phyloP scores from a whole-genome alignment of 108 stramenopile species.

The Ochromonas danica region DNA sequence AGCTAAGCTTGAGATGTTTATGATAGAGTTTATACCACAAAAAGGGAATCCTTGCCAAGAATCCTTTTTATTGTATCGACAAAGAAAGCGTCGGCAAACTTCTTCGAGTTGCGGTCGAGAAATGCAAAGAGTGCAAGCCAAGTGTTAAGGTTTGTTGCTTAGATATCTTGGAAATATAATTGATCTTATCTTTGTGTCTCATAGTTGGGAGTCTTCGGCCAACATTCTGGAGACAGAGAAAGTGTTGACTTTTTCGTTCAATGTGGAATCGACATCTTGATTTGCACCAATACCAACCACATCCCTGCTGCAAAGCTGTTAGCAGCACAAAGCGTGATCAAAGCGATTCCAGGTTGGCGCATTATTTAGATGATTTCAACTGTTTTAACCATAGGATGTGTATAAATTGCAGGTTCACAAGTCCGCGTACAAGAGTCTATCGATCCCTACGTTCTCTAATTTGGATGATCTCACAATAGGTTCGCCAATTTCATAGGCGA shows the following conservation, averaged over 20 bases:
- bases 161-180: no score
- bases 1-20: neutral
- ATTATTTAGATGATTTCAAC: no score
- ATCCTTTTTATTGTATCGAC: neutral
- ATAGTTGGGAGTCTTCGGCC: neutral
- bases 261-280: neutral
- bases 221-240: neutral
- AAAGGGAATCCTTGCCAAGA: neutral
- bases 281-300: neutral
- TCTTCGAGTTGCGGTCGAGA: neutral
- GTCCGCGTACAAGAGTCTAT: no score
- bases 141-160: no score
- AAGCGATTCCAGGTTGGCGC: neutral
- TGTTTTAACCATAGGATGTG: no score
- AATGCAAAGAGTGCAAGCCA: neutral
- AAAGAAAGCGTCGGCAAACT: neutral
- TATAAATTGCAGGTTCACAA: no score
- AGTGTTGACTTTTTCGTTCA: neutral
- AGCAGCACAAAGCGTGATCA: neutral
- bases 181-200: no score
- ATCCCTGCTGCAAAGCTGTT: neutral
- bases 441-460: no score
- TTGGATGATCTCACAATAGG: no score
- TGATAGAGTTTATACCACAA: neutral
- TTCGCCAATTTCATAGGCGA: no score